Evolutionary conservation across 352 stramenopile genomes (phyloP), one percentile per base, ranked within the genome.

Genomic region (Phytophthora cactorum): DNA sequence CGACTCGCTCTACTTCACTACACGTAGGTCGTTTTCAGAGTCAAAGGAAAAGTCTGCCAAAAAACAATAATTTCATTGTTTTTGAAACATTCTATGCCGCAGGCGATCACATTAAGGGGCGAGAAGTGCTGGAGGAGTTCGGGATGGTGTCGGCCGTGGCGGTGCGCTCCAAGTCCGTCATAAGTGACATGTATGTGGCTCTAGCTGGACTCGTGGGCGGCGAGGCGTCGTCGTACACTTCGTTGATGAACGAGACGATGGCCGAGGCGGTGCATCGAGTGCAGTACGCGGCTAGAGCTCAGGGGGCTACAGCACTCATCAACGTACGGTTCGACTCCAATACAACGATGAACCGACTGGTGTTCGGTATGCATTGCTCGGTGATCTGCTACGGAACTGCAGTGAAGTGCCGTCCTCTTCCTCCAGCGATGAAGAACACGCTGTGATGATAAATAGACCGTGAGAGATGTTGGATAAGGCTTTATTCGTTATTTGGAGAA

Each of bases 261-360:
- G 72, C 81, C 29, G 86, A 94, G 70, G 86, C 86, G 3, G 81
- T 91, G 53, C 82, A 93, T 58, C 84, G 86, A 39, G 82, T 94
- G 70, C 86, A 93, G 66, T 91, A 72, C 47, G 86, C 86, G 0
- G 86, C 86, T 29, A 73, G 79, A 68, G 82, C 82, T 27, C 79
- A 90, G 32, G 86, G 86, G 0, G 86, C 86, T n/a, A 93, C 86
- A 27, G 81, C 84, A 10, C 73, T 94, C 29, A 77, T 94, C 52
- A 92, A 90, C 47, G 86, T 92, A 57, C 85, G 85, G 47, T 93
- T 94, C 63, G 84, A 93, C 68, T 89, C 84, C 43, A 94, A 91
- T 70, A 91, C 82, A 70, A 92, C 86, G 11, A 94, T 94, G 86
- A 94, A 94, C 52, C 84, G 86, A 43, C 79, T 94, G 49, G 82